Evolutionary conservation across 345 rosid species (phyloP).

Genomic region (Boechera stricta): DNA sequence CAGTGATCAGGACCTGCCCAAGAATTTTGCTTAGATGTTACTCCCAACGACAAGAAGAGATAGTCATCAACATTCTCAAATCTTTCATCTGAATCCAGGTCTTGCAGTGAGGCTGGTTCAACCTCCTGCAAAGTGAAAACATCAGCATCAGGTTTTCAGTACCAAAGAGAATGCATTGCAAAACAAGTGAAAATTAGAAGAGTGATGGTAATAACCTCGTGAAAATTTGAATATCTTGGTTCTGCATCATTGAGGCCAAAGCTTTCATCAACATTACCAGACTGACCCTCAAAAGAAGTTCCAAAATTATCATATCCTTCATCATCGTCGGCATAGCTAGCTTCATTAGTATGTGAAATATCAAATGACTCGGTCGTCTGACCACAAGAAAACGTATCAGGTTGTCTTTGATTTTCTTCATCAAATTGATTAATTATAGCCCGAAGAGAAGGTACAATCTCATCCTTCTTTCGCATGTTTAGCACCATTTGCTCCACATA

Average conservation of each 20-base stretch:
- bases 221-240: conserved; percentile 56
- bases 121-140: conserved; percentile 57
- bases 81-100: conserved; percentile 56
- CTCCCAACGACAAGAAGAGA: conserved; percentile 74
- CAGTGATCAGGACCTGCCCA: conserved; percentile 99
- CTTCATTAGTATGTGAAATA: conserved; percentile 47
- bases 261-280: conserved; percentile 52
- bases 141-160: conserved; percentile 7
- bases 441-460: conserved; percentile 78
- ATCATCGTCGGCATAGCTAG: conserved; percentile 54
- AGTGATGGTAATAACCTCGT: conserved; percentile 57
- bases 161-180: conserved; percentile 14
- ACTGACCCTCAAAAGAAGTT: conserved; percentile 58
- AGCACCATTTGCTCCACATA: conserved; percentile 68
- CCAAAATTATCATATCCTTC: conserved; percentile 60
- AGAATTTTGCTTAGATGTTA: conserved; percentile 72
- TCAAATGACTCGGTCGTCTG: conserved; percentile 53
- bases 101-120: conserved; percentile 52
- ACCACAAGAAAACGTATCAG: conserved; percentile 55
- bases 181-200: conserved; percentile 16
- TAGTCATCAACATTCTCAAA: conserved; percentile 68
- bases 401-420: conserved; percentile 69
- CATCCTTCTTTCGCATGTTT: conserved; percentile 67
- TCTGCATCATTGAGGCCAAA: conserved; percentile 50
- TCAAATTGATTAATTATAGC: conserved; percentile 68